Base-by-base conservation (phyloP, 163 green algal genomes). In the Volvox carteri region DNA sequence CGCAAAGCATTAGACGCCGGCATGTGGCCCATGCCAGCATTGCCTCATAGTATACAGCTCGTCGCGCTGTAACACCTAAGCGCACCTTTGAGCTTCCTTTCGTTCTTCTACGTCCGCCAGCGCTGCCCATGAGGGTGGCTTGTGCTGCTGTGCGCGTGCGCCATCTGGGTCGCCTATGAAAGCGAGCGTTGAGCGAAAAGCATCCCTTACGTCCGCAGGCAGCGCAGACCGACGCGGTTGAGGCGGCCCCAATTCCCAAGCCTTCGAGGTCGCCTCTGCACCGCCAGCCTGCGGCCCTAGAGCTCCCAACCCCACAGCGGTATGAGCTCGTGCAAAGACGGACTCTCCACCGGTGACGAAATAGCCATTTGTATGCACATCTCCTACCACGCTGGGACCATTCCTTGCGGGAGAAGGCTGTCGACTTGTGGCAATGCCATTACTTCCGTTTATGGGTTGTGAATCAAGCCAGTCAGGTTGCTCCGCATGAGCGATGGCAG, bases 91-190 rank as follows among this genome's bases (percentile, higher is more conserved):
- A 3, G 83, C 83, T 50, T 88, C 48, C 7, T n/a, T 41, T 23
- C 83, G 48, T 37, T 58, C 83, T 50, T 81, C 67, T 48, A 88
- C 83, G 44, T 88, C 68, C 33, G 50, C 83, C 83, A 88, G 62
- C 6, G 83, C 83, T 21, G 50, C 50, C 83, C 83, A 88, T 0
- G 68, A 25, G 9, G 50, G 83, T 23, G 67, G 67, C 28, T 19
- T 42, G 37, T 56, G 83, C 68, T 88, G 83, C 83, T 81, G 68
- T 37, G 11, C 23, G 37, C 68, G 83, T 33, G 37, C 83, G 0
- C 35, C 37, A 48, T 80, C 67, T 28, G 83, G 83, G 48, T 88
- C 83, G 2, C 67, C 25, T 18, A 88, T 88, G 33, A 83, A 81
- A 1, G 67, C 83, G 37, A 88, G 68, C 9, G 83, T 88, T 11